Evolutionary conservation across 2,329 filamentous ascomycete species (phyloP).

Genomic region (Monilinia vaccinii-corymbosi): DNA sequence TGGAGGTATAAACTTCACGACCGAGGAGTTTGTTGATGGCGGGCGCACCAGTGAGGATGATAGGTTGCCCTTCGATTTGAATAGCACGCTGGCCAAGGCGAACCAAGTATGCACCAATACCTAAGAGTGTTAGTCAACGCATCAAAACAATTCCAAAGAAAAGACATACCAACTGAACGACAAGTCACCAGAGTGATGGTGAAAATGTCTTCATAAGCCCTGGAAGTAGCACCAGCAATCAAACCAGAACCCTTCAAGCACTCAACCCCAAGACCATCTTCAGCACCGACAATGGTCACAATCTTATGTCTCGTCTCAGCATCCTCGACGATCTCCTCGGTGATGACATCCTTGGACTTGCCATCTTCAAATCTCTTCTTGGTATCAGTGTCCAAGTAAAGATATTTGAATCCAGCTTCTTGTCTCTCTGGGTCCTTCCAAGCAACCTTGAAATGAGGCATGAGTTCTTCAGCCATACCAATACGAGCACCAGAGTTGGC

Average conservation of each 20-base stretch:
- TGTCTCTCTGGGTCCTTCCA: slow-evolving; percentile 83
- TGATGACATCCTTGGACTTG: slow-evolving; percentile 69
- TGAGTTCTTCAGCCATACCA: slow-evolving; percentile 91
- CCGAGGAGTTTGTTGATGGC: slow-evolving; percentile 97
- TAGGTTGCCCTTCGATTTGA: slow-evolving; percentile 97
- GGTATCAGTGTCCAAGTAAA: slow-evolving; percentile 81
- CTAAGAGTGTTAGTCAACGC: slow-evolving; percentile 34
- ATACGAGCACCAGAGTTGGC: slow-evolving; percentile 98
- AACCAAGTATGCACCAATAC: slow-evolving; percentile 97
- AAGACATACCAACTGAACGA: slow-evolving; percentile 72
- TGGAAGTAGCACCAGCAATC: slow-evolving; percentile 93
- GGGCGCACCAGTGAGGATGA: slow-evolving; percentile 94
- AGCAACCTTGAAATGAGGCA: slow-evolving; percentile 92
- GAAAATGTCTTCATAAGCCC: slow-evolving; percentile 98
- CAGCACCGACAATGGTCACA: slow-evolving; percentile 81
- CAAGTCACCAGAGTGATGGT: slow-evolving; percentile 96
- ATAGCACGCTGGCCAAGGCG: slow-evolving; percentile 97
- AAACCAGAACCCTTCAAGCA: slow-evolving; percentile 94
- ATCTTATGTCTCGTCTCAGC: slow-evolving; percentile 92
- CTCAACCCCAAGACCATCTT: slow-evolving; percentile 95
- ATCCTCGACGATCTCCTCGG: slow-evolving; percentile 75
- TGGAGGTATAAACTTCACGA: slow-evolving; percentile 97
- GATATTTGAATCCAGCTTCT: slow-evolving; percentile 89
- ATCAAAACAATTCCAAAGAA: slow-evolving; percentile 7
- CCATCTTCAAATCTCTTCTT: slow-evolving; percentile 81